Evolutionary conservation across 2,329 filamentous ascomycete genomes (phyloP), one percentile per base, ranked within the genome.

Genomic region (Ceratocystiopsis minuta): DNA sequence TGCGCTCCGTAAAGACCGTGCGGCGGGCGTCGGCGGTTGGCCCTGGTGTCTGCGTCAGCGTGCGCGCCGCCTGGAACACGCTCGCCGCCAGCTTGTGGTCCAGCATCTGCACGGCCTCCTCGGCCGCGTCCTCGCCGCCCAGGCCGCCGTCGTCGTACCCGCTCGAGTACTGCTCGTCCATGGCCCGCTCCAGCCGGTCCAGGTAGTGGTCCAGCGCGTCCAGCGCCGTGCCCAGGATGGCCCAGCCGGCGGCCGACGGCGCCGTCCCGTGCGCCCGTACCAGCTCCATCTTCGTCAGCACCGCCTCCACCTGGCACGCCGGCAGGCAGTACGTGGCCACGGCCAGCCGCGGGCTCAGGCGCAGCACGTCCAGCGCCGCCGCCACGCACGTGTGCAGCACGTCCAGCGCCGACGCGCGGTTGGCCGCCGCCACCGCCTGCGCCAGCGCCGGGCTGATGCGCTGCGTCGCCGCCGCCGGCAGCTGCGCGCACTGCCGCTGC

Each of bases 391-490:
- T 60, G 40, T 66, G 54, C 13, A 76, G 51, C 31, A 75, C 58
- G 43, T 75, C 70, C 57, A 67, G 62, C 2, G 68, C 62, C 5
- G 67, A 64, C 17, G 63, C 61, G 48, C 65, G 70, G 51, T 76
- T 76, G 48, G 58, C 58, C 16, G 57, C 59, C 16, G 74, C 60
- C 52, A 73, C 67, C 2, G 62, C 57, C 28, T 66, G 61, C 43
- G 72, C 57, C 51, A 67, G 55, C 4, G 64, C 61, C 12, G 60
- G 55, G 42, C 57, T 62, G 34, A 72, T 56, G 1, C 56, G 54
- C 16, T 53, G 57, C 39, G 60, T 66, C 34, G 57, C 57, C 41
- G 67, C 62, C 42, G 60, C 64, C 3, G 68, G 61, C 49, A 76
- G 56, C 13, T 59, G 59, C n/a, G 60, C 48, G 24, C 72, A 60